Conservation (phyloP, 2,329 filamentous ascomycete species). For the Madurella fahalii region DNA sequence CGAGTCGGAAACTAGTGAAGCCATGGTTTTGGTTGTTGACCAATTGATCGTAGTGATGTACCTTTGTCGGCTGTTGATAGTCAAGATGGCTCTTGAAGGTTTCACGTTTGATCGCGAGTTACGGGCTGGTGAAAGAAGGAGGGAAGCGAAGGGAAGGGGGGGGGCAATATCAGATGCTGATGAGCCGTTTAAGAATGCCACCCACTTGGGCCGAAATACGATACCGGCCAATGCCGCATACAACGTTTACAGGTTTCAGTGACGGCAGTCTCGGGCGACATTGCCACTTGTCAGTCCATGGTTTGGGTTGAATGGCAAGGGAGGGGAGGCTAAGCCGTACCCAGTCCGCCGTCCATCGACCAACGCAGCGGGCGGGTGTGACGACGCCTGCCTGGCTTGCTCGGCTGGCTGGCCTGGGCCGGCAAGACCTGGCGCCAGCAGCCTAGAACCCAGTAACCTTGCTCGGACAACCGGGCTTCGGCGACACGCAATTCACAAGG, state of each 20-base stretch:
- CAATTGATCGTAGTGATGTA: constrained; percentile 3
- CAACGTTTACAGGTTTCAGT: constrained; percentile 23
- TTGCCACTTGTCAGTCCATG: constrained; percentile 35
- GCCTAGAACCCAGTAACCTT: constrained; percentile 6
- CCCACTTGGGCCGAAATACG: constrained; percentile 29
- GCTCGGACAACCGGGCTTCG: constrained; percentile 16
- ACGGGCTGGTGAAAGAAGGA: constrained; percentile 8
- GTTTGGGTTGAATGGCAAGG: constrained; percentile 26
- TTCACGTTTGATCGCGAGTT: neutral
- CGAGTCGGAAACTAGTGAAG: constrained; percentile 34
- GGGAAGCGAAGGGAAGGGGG: constrained; percentile 3
- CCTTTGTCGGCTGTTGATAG: constrained; percentile 6
- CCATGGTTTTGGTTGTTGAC: constrained; percentile 29
- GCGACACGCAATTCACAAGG: constrained; percentile 9
- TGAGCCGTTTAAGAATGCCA: constrained; percentile 19
- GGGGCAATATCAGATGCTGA: constrained; percentile 16
- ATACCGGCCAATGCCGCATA: constrained; percentile 23
- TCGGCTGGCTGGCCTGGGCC: constrained; percentile 17
- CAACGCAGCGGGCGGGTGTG: constrained; percentile 19
- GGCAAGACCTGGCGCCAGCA: constrained; percentile 13
- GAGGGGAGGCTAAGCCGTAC: constrained; percentile 26
- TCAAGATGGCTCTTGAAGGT: neutral
- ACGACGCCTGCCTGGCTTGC: constrained; percentile 26
- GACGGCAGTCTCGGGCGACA: constrained; percentile 27
- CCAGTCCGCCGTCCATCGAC: constrained; percentile 22